Base-by-base conservation (phyloP, 2,329 filamentous ascomycete species). In the Aspergillus melleus region DNA sequence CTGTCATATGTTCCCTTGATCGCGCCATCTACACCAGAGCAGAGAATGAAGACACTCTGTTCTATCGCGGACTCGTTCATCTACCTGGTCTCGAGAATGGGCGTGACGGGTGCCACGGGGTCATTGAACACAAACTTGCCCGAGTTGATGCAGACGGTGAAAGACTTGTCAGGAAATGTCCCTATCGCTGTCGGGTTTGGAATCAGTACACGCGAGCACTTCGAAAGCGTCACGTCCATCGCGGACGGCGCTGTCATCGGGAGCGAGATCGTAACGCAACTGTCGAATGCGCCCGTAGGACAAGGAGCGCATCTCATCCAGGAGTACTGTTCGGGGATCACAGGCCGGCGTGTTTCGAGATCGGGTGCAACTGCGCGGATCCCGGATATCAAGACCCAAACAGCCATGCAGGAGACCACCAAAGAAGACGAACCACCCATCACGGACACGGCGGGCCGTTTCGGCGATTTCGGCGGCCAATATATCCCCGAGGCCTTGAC, bases 31-130 rank as follows among this genome's bases (percentile, higher is more conserved):
- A 97, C 94, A 0, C 94, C 92, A 3, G 91, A 96, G 66, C 83
- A 85, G 64, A 90, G 93, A 69, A 96, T 97, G 91, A 92, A 90
- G 78, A 84, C 96, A 44, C 88, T 98, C 16, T 98, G 94, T 84
- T 86, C 90, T 72, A 92, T 97, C 62, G 92, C 94, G 69, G 93
- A 97, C 77, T 96, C 93, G 1, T 98, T 97, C 80, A 95, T 98
- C 78, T 98, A 98, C 74, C 91, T 97, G 60, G 92, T 97, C 54
- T 97, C 93, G 24, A 85, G 92, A 64, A 94, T 96, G 89, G 94
- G 94, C 62, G 92, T 97, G 51, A 98, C 93, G 4, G 94, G 94
- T 66, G 92, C 91, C 8, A 88, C 87, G 0, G 92, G 91, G 24
- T 87, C 87, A 16, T 80, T 98, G 67, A 96, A 90, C 74, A 83